Evolutionary conservation across 1,284 basidiomycete genomes (phyloP), one percentile per base, ranked within the genome.

Genomic region (Rhodofomes roseus): DNA sequence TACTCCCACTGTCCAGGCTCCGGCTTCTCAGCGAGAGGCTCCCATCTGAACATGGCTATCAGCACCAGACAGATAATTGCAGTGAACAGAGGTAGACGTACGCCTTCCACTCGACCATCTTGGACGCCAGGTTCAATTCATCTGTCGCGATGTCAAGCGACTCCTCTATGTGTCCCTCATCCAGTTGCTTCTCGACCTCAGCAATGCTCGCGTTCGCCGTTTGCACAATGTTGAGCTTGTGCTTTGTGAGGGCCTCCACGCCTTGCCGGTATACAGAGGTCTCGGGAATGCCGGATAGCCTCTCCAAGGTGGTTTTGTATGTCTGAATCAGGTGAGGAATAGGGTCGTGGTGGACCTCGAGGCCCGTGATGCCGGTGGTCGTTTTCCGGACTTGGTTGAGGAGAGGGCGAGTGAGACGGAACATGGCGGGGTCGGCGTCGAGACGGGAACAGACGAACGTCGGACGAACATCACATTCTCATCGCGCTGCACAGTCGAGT

Each of bases 71-170:
- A n/a, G 54, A 59, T 52, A 55, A 58, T 36, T 27, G 54, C n/a
- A n/a, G n/a, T n/a, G n/a, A n/a, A n/a, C n/a, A 55, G 52, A 59
- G 36, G 46, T 57, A 57, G 31, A 43, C 48, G 91, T 75, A 99
- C 96, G 92, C 85, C 79, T 98, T 97, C 93, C 94, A 98, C 72
- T 96, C 92, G 25, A 89, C 72, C 90, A 98, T 94, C 78, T 93
- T 93, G 40, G 80, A 80, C 1, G 84, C 91, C 48, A 98, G 78
- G 55, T 76, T 79, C 60, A 93, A 78, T 77, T 99, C 96, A 66
- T 92, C 90, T 66, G 89, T 75, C 3, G 95, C 96, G 76, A 94
- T 87, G 67, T 87, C 81, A 63, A 99, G 69, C 40, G 91, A 83
- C 73, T 95, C 85, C 77, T 96, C 94, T 56, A 95, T 89, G 65